These are phyloP conservation scores for Solanum ossicruentum DNA, from an alignment of 257 asterid species.

Conservation along the genomic window DNA sequence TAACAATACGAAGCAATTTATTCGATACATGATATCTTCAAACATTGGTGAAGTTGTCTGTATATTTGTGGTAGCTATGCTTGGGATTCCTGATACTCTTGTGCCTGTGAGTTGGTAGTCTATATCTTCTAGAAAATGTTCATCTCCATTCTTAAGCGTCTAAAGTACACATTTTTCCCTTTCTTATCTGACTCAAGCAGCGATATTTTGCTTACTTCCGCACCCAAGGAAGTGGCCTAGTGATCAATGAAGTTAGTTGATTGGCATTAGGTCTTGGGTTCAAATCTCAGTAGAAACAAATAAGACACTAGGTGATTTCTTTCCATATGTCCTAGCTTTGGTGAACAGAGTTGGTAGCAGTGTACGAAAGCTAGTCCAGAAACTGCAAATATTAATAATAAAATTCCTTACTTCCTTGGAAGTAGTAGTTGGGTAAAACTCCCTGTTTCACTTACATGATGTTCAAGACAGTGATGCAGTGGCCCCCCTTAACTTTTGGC, in stretches of 20 bases:
- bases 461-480: background rate
- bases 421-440: background rate
- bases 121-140: background rate
- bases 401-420: background rate
- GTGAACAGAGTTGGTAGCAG: background rate
- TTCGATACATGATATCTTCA: slow-evolving; percentile 96
- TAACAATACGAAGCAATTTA: slow-evolving; percentile 92
- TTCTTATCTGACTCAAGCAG: background rate
- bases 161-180: background rate
- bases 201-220: background rate
- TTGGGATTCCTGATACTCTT: slow-evolving; percentile 97
- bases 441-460: background rate
- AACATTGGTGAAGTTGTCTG: slow-evolving; percentile 99
- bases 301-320: background rate
- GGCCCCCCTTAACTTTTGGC: background rate
- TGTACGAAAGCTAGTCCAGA: background rate
- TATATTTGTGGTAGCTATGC: slow-evolving; percentile 95
- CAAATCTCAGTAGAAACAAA: background rate
- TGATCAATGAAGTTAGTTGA: background rate
- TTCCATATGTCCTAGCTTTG: background rate
- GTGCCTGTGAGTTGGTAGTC: slow-evolving; percentile 68
- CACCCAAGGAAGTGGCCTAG: background rate
- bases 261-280: background rate
- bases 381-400: background rate
- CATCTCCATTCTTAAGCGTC: background rate